phyloP scores from a whole-genome alignment of 768 basidiomycete genomes.

The Hericium alpestre region DNA sequence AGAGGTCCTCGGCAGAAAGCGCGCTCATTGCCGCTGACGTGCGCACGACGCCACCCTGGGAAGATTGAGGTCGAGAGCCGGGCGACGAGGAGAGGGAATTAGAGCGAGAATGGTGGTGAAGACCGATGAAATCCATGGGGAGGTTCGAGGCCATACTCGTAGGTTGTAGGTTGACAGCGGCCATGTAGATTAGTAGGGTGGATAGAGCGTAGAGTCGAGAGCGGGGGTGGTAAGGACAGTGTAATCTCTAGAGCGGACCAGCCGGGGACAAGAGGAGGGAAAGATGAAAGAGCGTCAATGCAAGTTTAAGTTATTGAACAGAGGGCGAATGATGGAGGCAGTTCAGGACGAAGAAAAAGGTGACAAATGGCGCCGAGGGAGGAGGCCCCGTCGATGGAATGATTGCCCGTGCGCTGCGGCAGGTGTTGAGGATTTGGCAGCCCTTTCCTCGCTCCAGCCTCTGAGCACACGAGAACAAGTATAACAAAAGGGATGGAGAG shows the following conservation, averaged over 20 bases:
- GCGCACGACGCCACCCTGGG: constrained; percentile 51
- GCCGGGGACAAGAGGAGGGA: constrained; percentile 29
- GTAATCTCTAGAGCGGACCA: constrained; percentile 38
- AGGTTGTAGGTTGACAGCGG: constrained; percentile 17
- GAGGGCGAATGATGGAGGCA: neutral
- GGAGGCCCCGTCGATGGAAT: constrained; percentile 8
- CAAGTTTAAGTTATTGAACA: constrained; percentile 18
- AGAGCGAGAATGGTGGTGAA: constrained; percentile 62
- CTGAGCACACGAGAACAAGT: constrained; percentile 1
- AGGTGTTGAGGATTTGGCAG: constrained; percentile 14
- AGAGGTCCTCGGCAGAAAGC: constrained; percentile 56
- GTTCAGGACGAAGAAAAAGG: constrained; percentile 14
- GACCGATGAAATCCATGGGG: constrained; percentile 63
- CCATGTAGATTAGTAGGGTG: constrained; percentile 15
- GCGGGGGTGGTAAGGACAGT: constrained; percentile 14
- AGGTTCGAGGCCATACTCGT: constrained; percentile 42
- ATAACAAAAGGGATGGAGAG: constrained; percentile 5
- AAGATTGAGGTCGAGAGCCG: constrained; percentile 70
- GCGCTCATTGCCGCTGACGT: constrained; percentile 37
- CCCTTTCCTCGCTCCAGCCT: constrained; percentile 5
- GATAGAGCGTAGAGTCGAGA: constrained; percentile 7
- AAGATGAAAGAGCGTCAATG: neutral
- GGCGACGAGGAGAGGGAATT: constrained; percentile 67
- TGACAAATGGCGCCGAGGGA: constrained; percentile 14
- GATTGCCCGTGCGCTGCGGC: neutral